phyloP scores from a whole-genome alignment of 257 asterid species.

The Plantago major region DNA sequence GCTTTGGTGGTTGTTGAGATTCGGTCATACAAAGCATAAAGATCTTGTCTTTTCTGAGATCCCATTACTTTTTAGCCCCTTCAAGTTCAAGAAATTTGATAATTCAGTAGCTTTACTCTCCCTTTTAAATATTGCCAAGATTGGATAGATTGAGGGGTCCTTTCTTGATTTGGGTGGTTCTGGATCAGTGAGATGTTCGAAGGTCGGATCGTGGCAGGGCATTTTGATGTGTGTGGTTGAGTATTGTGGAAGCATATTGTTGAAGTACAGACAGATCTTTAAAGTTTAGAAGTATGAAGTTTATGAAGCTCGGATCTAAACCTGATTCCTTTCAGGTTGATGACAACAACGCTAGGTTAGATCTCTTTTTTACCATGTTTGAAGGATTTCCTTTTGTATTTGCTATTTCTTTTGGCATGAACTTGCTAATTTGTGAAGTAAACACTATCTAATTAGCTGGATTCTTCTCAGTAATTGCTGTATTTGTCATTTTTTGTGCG shows the following conservation, averaged over 20 bases:
- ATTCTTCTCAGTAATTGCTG: background rate
- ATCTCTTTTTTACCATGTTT: constrained; percentile 25
- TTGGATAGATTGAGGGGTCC: constrained; percentile 33
- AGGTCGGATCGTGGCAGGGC: constrained; percentile 26
- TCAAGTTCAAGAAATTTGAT: constrained; percentile 36
- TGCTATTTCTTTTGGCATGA: background rate
- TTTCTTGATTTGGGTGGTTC: constrained; percentile 35
- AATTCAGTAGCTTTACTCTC: background rate
- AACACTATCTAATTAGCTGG: too few relatives aligned
- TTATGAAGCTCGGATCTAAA: constrained; percentile 99
- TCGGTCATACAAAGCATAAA: constrained; percentile 56
- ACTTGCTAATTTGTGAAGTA: background rate
- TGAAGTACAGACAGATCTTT: constrained; percentile 31
- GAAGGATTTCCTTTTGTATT: background rate
- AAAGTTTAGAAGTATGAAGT: constrained; percentile 70
- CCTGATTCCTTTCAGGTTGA: constrained; percentile 83
- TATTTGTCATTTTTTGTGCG: constrained; percentile 4
- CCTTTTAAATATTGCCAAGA: background rate
- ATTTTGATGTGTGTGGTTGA: constrained; percentile 37
- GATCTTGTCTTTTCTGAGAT: constrained; percentile 37
- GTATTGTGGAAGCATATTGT: constrained; percentile 28
- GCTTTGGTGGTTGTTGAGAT: constrained; percentile 51
- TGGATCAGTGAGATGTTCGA: constrained; percentile 30
- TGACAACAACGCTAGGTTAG: constrained; percentile 68
- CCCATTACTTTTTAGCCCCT: constrained; percentile 34